Conservation (phyloP, 805 yeast species). For the Kuraishia capsulata region DNA sequence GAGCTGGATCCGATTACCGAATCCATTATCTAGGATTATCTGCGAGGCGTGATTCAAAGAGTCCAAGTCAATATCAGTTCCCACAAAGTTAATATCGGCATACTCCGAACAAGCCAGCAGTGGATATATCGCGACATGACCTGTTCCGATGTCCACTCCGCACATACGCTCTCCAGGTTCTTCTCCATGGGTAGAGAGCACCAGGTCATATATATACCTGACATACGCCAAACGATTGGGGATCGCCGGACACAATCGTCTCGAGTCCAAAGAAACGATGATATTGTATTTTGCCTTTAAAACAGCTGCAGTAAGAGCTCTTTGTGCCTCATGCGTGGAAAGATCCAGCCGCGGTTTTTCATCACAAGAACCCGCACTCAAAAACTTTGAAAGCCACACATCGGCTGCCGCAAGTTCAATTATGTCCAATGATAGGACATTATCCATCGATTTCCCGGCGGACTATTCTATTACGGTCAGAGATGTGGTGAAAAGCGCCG, state of each 20-base stretch:
- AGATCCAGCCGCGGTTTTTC: no score
- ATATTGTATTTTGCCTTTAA: slow-evolving; percentile 10
- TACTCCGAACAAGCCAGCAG: slow-evolving; percentile 22
- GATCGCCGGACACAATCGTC: slow-evolving; percentile 22
- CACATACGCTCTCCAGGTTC: slow-evolving; percentile 2
- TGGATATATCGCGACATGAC: slow-evolving; percentile 39
- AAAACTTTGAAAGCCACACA: slow-evolving; percentile 10
- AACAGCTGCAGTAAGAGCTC: slow-evolving; percentile 12
- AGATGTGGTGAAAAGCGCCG: no score
- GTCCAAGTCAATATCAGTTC: slow-evolving; percentile 30
- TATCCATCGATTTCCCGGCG: no score
- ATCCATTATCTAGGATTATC: slow-evolving; percentile 18
- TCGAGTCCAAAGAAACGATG: slow-evolving; percentile 7
- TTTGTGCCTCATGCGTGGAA: slow-evolving; percentile 11
- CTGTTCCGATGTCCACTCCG: slow-evolving; percentile 41
- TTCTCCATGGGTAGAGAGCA: slow-evolving; percentile 2
- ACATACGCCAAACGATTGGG: slow-evolving; percentile 20
- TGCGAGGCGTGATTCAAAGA: slow-evolving; percentile 21
- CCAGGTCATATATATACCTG: slow-evolving; percentile 9
- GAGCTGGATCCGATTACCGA: slow-evolving; percentile 12
- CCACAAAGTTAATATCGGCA: slow-evolving; percentile 21
- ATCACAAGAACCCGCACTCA: slow-evolving; percentile 3
- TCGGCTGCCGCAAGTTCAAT: slow-evolving; percentile 9
- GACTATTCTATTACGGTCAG: no score
- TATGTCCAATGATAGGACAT: no score